Evolutionary conservation across 768 basidiomycete genomes (phyloP).

Genomic region (Pisolithus sp.): DNA sequence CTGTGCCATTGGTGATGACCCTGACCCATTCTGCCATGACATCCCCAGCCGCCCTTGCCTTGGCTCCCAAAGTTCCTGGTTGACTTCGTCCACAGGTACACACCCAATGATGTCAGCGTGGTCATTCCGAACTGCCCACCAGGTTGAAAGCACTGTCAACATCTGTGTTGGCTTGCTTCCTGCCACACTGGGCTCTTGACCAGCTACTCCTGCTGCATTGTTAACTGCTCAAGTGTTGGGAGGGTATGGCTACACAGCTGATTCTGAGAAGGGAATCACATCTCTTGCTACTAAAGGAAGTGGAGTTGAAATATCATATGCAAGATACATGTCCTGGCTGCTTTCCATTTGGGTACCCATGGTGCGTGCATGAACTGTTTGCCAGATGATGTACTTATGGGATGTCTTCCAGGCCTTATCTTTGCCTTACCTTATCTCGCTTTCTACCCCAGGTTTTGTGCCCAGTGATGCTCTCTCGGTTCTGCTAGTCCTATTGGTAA

Average conservation of each 20-base stretch:
- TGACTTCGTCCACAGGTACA: constrained; percentile 57
- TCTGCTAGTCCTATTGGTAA: constrained; percentile 56
- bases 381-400: no score
- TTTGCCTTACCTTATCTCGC: no score
- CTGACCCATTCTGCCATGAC: constrained; percentile 62
- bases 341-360: constrained; percentile 62
- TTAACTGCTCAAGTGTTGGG: no score
- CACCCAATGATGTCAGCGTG: constrained; percentile 56
- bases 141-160: constrained; percentile 36
- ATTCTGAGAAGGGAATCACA: constrained; percentile 49
- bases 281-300: constrained; percentile 38
- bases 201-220: no score
- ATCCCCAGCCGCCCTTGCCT: constrained; percentile 43
- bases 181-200: no score
- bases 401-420: no score
- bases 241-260: no score
- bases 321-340: constrained; percentile 57
- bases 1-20: constrained; percentile 38
- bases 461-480: constrained; percentile 38
- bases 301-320: constrained; percentile 49
- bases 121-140: constrained; percentile 57
- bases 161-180: no score
- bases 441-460: no score
- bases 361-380: constrained; percentile 36
- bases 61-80: constrained; percentile 68